Conservation (phyloP, 78 protist species). For the Dictyostelium capitatum region DNA sequence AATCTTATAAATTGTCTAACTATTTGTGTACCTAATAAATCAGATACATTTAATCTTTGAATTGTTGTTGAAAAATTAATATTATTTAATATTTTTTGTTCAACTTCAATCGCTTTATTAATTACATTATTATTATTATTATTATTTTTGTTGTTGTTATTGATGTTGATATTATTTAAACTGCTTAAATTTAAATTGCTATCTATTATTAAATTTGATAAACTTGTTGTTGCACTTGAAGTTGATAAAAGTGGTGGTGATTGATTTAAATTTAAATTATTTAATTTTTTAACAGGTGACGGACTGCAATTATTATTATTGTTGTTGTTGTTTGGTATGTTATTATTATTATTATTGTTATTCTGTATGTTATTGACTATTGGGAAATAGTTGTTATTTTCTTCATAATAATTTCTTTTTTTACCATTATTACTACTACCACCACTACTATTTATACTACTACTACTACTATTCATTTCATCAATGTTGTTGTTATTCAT, state of each 20-base stretch:
- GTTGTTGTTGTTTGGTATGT: neutral
- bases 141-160: neutral
- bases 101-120: constrained; percentile 3
- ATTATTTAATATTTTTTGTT: constrained; percentile 1
- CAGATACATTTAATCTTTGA: constrained; percentile 14
- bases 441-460: neutral
- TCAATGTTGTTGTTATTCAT: neutral
- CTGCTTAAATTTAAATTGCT: neutral
- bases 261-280: neutral
- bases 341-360: neutral
- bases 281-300: neutral
- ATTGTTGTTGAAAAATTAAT: constrained; percentile 2
- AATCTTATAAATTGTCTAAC: constrained; percentile 5
- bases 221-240: neutral
- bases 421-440: neutral
- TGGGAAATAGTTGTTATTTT: neutral
- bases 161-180: neutral
- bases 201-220: neutral
- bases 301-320: neutral
- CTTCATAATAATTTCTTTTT: constrained; percentile 12
- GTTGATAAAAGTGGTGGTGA: neutral
- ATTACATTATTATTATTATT: neutral
- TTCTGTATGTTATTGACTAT: too few species aligned
- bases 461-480: neutral
- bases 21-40: neutral